Evolutionary conservation across 768 basidiomycete species (phyloP), one percentile per base, ranked within the genome.

Genomic region (Termitomyces eurrhizus): DNA sequence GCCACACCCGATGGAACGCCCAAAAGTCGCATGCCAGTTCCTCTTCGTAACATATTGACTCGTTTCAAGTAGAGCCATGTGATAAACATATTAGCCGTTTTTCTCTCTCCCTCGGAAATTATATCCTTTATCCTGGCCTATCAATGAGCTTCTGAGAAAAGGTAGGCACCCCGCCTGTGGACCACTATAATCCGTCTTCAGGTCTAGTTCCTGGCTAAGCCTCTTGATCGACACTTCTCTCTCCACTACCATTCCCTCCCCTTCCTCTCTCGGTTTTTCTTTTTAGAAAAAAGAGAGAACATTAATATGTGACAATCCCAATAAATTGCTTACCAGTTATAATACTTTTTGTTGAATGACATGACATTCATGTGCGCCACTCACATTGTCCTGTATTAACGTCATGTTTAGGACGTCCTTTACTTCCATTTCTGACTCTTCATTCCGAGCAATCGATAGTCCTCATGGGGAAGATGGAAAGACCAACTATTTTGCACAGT

Each of bases 11-110:
- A 60, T 50, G 64, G 58, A 48, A 57, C 69, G 13, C 72, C 71
- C 57, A 76, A 76, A 65, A 80, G 75, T 65, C 74, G 78, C 8
- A 77, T 80, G 75, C 79, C 77, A 29, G 70, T 76, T 21, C 79
- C 79, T 37, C 71, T 82, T 42, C 75, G 77, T 35, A 80, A 75
- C 65, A 79, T 82, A 51, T 69, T 82, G 51, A 79, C 77, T 39
- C 70, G 77, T 32, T 80, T 81, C 67, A 80, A 80, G 64, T 80
- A 49, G 39, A 12, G 3, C 21, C 21, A 24, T 46, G 21, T 21
- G 8, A 45, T n/a, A 11, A 12, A 45, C 13, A 46, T 46, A 12
- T 13, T 44, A 21, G 18, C n/a, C 42, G 3, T n/a, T 44, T 9
- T 21, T n/a, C 42, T n/a, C 39, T 18, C 14, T 2, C 21, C 18